Evolutionary conservation across 371 early-diverging fungal genomes (phyloP).

Genomic region (Fennellomyces sp.): DNA sequence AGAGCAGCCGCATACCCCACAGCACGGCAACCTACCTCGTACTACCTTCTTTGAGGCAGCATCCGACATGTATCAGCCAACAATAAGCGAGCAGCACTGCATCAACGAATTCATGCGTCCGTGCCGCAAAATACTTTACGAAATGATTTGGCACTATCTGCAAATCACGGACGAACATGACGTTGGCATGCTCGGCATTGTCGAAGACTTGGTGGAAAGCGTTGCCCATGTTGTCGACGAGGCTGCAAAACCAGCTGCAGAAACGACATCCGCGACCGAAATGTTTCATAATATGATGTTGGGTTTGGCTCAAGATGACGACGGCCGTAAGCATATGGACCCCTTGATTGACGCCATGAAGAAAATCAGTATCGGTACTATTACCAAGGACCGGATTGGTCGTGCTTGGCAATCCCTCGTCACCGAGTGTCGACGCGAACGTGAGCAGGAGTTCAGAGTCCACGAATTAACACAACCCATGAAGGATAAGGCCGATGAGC

Average conservation of each 20-base stretch:
- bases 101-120: background rate
- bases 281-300: background rate
- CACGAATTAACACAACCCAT: background rate
- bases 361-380: background rate
- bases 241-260: background rate
- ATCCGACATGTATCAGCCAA: background rate
- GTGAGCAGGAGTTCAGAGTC: background rate
- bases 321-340: background rate
- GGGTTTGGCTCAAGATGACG: slow-evolving; percentile 1
- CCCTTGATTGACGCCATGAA: background rate
- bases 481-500: background rate
- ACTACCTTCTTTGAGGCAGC: no score
- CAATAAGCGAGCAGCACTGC: background rate
- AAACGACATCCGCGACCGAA: background rate
- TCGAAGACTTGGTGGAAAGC: background rate
- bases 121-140: background rate
- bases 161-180: background rate
- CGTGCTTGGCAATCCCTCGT: background rate
- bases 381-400: background rate
- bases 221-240: slow-evolving; percentile 1
- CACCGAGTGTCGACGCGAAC: background rate
- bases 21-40: no score
- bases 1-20: background rate
- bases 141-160: background rate
- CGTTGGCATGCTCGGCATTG: background rate